Base-by-base conservation (phyloP, 2,329 filamentous ascomycete genomes). In the Coleophoma cylindrospora region DNA sequence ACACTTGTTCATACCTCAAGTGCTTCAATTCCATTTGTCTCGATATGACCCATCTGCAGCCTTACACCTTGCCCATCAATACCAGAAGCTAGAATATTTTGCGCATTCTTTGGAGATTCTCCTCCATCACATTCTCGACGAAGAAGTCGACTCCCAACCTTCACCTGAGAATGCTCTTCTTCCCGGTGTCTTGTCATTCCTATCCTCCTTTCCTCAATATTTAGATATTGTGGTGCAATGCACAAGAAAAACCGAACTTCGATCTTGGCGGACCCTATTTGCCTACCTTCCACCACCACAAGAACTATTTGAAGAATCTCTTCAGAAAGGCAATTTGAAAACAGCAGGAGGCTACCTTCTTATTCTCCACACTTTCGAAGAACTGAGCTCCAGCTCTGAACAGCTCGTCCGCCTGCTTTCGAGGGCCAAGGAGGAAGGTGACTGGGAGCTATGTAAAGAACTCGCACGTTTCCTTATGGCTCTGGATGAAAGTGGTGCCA, bases 261-360 rank as follows among this genome's bases (percentile, higher is more conserved):
- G 92, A 37, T 95, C 90, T 50, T 99, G 94, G 94, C 84, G 87
- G 52, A 96, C 94, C 1, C 76, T 99, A 1, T 99, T 99, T 67
- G 83, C 85, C 4, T 91, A 96, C 61, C 76, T 99, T 1, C 94
- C 94, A 1, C 89, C 92, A 1, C 89, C 92, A 4, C 86, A 91
- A 61, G 88, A 94, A 58, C 78, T 99, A 0, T 99, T 99, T 60
- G 92, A 99, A 66, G 89, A 96, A 66, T 92, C 91, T 4, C 73
- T 99, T 10, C 83, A 87, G 57, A 82, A 89, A 50, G 91, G 89
- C 3, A 89, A 86, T 4, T 74, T 99, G 45, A 97, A 97, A 69
- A 99, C 94, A 6, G 95, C 94, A 2, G 92, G 91, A 10, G 94
- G 95, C 1, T 99, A 97, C 67, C 77, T 99, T n/a, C 81, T 99